These are phyloP conservation scores for Tubosaeta sp. DNA, from an alignment of 768 basidiomycete genomes.

Conservation along the genomic window DNA sequence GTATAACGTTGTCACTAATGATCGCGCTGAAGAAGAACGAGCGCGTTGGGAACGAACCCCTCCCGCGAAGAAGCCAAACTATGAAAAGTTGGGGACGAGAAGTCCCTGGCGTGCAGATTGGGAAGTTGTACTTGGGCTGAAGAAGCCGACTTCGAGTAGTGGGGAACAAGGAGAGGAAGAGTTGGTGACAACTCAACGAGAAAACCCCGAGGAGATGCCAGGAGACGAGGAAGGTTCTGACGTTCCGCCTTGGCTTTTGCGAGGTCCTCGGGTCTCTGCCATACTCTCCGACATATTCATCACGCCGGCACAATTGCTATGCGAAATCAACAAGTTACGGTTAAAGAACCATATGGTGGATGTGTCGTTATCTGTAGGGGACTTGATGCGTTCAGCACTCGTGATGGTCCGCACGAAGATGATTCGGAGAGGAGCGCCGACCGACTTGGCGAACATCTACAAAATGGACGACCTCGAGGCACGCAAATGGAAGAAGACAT, in stretches of 20 bases:
- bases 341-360: slow-evolving; percentile 48
- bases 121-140: slow-evolving; percentile 60
- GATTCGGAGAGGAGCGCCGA: slow-evolving; percentile 64
- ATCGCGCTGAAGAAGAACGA: slow-evolving; percentile 50
- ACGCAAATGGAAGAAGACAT: slow-evolving; percentile 41
- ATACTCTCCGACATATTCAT: slow-evolving; percentile 46
- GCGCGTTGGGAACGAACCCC: slow-evolving; percentile 75
- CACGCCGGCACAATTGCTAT: slow-evolving; percentile 42
- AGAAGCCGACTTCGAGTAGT: slow-evolving; percentile 9
- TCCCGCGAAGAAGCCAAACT: slow-evolving; percentile 82
- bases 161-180: slow-evolving; percentile 27
- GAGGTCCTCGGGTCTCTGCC: slow-evolving; percentile 44
- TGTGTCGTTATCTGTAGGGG: slow-evolving; percentile 31
- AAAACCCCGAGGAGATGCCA: slow-evolving; percentile 25
- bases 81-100: slow-evolving; percentile 53
- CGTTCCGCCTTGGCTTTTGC: slow-evolving; percentile 64
- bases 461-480: slow-evolving; percentile 51
- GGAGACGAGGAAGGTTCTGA: background rate
- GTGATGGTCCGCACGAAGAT: slow-evolving; percentile 63
- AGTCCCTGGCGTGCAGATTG: slow-evolving; percentile 80
- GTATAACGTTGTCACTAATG: slow-evolving; percentile 46
- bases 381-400: slow-evolving; percentile 57
- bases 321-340: slow-evolving; percentile 57
- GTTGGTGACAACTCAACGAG: slow-evolving; percentile 58
- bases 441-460: slow-evolving; percentile 74